These are phyloP conservation scores for Cytospora piceicola DNA, from an alignment of 2,329 filamentous ascomycete species.

Conservation along the genomic window DNA sequence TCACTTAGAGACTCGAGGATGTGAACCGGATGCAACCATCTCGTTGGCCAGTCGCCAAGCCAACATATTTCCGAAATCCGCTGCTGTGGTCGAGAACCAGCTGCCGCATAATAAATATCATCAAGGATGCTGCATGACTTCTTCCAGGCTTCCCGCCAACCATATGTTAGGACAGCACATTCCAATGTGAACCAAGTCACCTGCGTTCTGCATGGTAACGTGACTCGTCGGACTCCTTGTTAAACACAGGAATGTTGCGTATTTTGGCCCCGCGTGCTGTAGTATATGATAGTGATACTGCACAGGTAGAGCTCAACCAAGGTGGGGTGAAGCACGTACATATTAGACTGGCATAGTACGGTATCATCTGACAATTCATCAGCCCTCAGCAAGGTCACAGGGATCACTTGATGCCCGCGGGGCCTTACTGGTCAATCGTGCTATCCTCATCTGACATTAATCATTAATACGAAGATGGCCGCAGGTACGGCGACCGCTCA, in stretches of 20 bases:
- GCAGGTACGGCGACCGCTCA: constrained; percentile 1
- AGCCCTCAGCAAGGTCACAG: not conserved
- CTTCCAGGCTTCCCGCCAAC: not conserved
- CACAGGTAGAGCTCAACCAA: not conserved
- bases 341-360: not conserved
- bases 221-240: not conserved
- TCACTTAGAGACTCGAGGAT: not conserved
- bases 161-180: not conserved
- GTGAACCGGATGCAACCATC: not conserved
- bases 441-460: not conserved
- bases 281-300: not conserved
- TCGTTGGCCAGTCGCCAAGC: not conserved
- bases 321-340: not conserved
- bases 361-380: not conserved
- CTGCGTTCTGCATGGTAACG: not conserved
- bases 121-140: not conserved
- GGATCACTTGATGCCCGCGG: not conserved
- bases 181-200: not conserved
- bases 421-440: not conserved
- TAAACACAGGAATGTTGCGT: not conserved
- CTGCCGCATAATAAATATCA: not conserved
- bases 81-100: not conserved
- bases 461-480: not conserved
- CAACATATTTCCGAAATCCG: not conserved
- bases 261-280: not conserved